phyloP scores from a whole-genome alignment of 768 basidiomycete species.

The Harrya chromipes region DNA sequence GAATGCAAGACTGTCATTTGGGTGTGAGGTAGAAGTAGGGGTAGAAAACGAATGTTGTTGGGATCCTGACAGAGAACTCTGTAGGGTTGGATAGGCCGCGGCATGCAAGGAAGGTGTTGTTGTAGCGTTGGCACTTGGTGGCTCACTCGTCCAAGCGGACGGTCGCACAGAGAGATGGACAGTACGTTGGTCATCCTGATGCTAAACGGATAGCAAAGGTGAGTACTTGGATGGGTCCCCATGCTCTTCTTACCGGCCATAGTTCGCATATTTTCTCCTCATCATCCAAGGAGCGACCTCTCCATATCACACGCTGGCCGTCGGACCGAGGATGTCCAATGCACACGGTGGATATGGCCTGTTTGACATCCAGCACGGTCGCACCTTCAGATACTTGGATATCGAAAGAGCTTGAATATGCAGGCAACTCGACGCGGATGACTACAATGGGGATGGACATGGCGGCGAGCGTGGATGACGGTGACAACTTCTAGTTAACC shows the following conservation, averaged over 20 bases:
- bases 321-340: constrained; percentile 60
- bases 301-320: constrained; percentile 77
- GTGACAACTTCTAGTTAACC: background rate
- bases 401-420: constrained; percentile 64
- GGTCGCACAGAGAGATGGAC: constrained; percentile 80
- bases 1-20: constrained; percentile 13
- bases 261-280: constrained; percentile 61
- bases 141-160: constrained; percentile 63
- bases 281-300: constrained; percentile 64
- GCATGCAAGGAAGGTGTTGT: constrained; percentile 6
- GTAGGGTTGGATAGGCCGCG: background rate
- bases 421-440: constrained; percentile 72
- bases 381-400: constrained; percentile 46
- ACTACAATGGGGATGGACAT: constrained; percentile 31
- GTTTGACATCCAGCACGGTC: constrained; percentile 64
- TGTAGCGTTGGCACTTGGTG: constrained; percentile 37
- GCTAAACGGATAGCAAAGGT: constrained; percentile 34
- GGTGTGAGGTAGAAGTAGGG: background rate
- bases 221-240: background rate
- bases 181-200: constrained; percentile 52
- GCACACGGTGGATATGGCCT: constrained; percentile 58
- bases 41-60: constrained; percentile 6
- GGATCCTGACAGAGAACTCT: background rate
- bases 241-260: constrained; percentile 56
- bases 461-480: constrained; percentile 6